Base-by-base conservation (phyloP, 108 stramenopile genomes). In the Stephanodiscus triporus region DNA sequence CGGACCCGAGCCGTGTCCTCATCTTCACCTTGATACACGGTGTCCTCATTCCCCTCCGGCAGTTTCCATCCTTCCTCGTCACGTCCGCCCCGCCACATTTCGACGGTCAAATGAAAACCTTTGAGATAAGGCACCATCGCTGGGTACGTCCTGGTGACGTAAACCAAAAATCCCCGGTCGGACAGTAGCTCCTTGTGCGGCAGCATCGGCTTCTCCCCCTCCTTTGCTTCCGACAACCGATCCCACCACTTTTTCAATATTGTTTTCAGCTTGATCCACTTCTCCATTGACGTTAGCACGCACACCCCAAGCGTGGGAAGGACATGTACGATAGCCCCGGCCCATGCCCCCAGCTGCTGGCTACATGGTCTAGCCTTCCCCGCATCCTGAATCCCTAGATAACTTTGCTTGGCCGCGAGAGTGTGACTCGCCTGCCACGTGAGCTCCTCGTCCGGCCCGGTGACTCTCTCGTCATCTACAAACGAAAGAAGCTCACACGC, bases 341-440 rank as follows among this genome's bases (percentile, higher is more conserved):
- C 84, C 84, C 87, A 88, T n/a, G 82, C 82, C 4, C 81, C 82
- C 1, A 78, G 70, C 6, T 17, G 50, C 32, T 78, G 65, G 13
- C 53, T 37, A 20, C 40, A 19, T 11, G 22, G 20, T 24, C 82
- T 9, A 4, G 78, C 43, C 47, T 86, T 86, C 23, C 66, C 37
- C 11, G 82, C 85, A 29, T 86, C 82, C 55, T 86, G 85, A 20
- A 82, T 60, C 1, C 85, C 85, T 34, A 86, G 50, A 9, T 72
- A 65, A 11, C 56, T 38, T n/a, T 80, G 71, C 3, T 38, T 59
- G n/a, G 22, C 19, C 0, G 37, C 66, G 38, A 75, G 29, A 0
- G 8, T 37, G 29, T 65, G 65, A 13, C 32, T 68, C 0, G 54
- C 69, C 1, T 63, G 20, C 60, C 76, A 77, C 16, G 58, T 24